Evolutionary conservation across 495 filamentous ascomycete genomes (phyloP), one percentile per base, ranked within the genome.

Genomic region (Aspergillus indologenus): DNA sequence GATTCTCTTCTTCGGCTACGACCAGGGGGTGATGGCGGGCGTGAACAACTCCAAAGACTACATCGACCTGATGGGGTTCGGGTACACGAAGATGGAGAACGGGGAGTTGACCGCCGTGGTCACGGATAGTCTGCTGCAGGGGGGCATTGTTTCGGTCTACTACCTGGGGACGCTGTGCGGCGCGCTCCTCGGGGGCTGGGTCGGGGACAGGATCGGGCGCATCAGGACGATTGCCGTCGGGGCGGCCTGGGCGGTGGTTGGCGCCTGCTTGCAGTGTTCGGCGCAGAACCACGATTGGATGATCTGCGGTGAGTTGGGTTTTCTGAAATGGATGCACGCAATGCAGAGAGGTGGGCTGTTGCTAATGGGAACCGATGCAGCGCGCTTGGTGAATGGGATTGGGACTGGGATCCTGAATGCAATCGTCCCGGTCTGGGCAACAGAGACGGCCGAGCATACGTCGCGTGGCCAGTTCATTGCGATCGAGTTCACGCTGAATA

Each of bases 21-120:
- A 87, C 58, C 85, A 87, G 66, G 87, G 88, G 57, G 83, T 91
- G 79, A 90, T 90, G 85, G 82, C 84, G 19, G 87, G 88, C 48
- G 88, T 90, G 8, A 90, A 90, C 67, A 85, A 81, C 49, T 75
- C 83, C 29, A 76, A 81, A 40, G 70, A 88, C 60, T 90, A 90
- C 65, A 82, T 85, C 60, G 75, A 84, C 11, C 72, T 82, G 14
- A 89, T 90, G 86, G 76, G 78, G 34, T 85, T 89, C 61, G 87
- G 87, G 4, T 76, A 87, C 54, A 79, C 77, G 6, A 73, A 84
- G 43, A 73, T 77, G 34, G 60, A 65, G n/a, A 66, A 72, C 23
- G 77, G 75, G 26, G 71, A 75, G 5, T 65, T 68, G 21, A 73
- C 79, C 2, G 76, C 79, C 0, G 79, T 87, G 21, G 75, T 87